Evolutionary conservation across 441 rosid species (phyloP), one percentile per base, ranked within the genome.

Genomic region (Lagerstroemia fauriei): DNA sequence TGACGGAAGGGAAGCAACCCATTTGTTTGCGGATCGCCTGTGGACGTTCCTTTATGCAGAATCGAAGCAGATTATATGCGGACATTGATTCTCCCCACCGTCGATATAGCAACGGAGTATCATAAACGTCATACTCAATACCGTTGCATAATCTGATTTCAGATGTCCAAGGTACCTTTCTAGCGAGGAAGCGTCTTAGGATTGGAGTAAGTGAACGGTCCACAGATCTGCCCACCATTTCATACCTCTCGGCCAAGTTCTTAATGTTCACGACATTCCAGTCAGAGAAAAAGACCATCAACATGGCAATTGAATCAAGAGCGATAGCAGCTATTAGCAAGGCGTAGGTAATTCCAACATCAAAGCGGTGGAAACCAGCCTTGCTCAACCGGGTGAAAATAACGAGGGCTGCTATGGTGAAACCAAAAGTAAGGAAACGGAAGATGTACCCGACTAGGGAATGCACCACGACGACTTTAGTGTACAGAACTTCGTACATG

Each of bases 31-130:
- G 69, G 72, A 63, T 34, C 29, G 11, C 32, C 3, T 13, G 31
- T 13, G 80, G 83, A 38, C 57, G 50, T 34, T 78, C 78, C 9
- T 56, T 75, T 25, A 86, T 69, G 81, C 91, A 87, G 71, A 83
- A 89, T 29, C 85, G 81, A 4, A 89, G 84, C 87, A 91, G 22
- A 83, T 87, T 88, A 85, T 86, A 76, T 16, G 82, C 78, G 4
- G 87, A 80, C 31, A 89, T 77, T 11, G 85, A 87, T 65, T 88
- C 89, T 3, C 87, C 88, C 91, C 93, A 91, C 57, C 93, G 85
- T 31, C 92, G 88, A 51, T 66, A 66, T 16, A 87, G 14, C 38
- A 66, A 1, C 27, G 46, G 83, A 51, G 14, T 75, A 73, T 16
- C 86, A 85, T 63, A 78, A 50, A 51, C 83, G 18, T 13, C 76